phyloP scores from a whole-genome alignment of 2,329 filamentous ascomycete genomes.

The Trichoderma hamatum region DNA sequence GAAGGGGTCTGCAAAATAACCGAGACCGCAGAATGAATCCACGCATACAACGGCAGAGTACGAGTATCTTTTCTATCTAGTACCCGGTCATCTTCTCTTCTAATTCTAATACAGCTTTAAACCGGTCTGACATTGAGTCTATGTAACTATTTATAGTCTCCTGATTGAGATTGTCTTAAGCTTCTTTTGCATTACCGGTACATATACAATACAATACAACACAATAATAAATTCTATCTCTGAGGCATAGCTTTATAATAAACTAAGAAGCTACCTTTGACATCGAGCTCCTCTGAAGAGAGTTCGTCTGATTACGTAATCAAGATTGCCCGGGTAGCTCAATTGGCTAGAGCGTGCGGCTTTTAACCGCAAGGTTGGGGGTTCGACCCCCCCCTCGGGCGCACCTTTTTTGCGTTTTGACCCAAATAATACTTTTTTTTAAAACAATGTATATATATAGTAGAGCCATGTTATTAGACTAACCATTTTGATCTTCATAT shows the following conservation, averaged over 20 bases:
- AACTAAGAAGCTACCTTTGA: too few species aligned
- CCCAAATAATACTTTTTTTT: neutral
- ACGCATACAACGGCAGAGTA: too few species aligned
- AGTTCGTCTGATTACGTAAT: neutral
- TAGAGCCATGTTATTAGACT: neutral
- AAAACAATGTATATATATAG: too few species aligned
- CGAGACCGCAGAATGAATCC: too few species aligned
- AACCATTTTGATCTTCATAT: neutral
- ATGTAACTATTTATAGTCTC: neutral
- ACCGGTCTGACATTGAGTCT: neutral
- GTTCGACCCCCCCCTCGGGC: slow-evolving; percentile 41
- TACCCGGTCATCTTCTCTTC: neutral
- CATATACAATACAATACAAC: too few species aligned
- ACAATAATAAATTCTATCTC: too few species aligned
- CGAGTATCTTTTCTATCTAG: neutral
- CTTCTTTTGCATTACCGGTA: too few species aligned
- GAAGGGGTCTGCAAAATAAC: too few species aligned
- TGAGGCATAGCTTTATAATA: too few species aligned
- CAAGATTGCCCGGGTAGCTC: slow-evolving; percentile 36
- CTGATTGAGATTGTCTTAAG: too few species aligned
- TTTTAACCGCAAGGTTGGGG: slow-evolving; percentile 41
- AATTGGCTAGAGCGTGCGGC: slow-evolving; percentile 42
- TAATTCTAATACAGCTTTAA: neutral
- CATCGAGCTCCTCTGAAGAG: neutral
- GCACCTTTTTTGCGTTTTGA: neutral